These are phyloP conservation scores for Colletotrichum sp. DNA, from an alignment of 2,329 filamentous ascomycete species.

Conservation along the genomic window DNA sequence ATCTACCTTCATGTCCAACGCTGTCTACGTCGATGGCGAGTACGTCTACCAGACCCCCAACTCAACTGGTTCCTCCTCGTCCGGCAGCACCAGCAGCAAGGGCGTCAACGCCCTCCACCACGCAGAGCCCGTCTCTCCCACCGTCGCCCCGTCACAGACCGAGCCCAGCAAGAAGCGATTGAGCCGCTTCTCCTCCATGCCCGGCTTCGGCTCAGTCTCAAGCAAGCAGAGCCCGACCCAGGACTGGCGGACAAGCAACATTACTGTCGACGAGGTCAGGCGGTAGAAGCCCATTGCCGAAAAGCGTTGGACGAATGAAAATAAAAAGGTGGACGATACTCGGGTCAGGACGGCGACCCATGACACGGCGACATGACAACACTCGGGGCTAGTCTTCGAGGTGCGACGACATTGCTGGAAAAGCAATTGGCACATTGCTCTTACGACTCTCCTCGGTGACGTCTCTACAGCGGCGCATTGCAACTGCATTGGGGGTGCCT, in stretches of 20 bases:
- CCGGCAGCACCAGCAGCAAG: constrained; percentile 39
- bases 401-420: constrained; percentile 10
- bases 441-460: constrained; percentile 13
- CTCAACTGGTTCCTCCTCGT: constrained; percentile 61
- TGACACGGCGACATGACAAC: constrained; percentile 14
- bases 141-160: constrained; percentile 25
- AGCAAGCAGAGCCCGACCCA: constrained; percentile 38
- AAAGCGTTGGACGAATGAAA: neutral
- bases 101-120: constrained; percentile 42
- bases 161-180: constrained; percentile 50
- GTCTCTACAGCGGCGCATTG: constrained; percentile 9
- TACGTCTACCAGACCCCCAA: constrained; percentile 80
- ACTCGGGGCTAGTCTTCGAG: constrained; percentile 11
- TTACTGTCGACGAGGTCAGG: constrained; percentile 25
- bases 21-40: constrained; percentile 93
- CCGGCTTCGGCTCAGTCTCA: constrained; percentile 53
- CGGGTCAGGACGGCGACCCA: constrained; percentile 1
- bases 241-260: constrained; percentile 46
- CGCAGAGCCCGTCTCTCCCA: constrained; percentile 31
- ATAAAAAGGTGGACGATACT: neutral
- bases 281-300: neutral
- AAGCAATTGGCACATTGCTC: constrained; percentile 12
- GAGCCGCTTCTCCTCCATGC: constrained; percentile 62
- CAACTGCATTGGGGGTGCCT: constrained; percentile 8
- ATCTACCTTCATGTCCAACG: constrained; percentile 87